Evolutionary conservation across 768 basidiomycete genomes (phyloP), one percentile per base, ranked within the genome.

Genomic region (Lentinula sp.): DNA sequence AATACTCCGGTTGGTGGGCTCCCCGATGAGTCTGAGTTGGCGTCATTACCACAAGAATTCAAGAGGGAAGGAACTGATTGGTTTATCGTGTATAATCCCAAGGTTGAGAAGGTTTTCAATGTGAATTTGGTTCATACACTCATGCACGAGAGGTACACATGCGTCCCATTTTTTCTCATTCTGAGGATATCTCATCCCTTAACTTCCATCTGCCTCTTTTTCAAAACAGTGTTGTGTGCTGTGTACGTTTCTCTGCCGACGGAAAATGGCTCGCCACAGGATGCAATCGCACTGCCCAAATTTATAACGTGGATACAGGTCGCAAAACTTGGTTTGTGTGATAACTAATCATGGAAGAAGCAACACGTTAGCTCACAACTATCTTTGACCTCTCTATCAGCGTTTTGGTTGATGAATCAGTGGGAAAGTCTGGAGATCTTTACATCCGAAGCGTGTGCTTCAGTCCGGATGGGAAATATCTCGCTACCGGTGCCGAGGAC

Each of bases 401-500:
- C 60, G 81, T 87, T 2, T 75, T 89, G 42, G 72, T 79, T 52
- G 88, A 89, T 71, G 86, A 89, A 60, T 68, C 72, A 18, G 80
- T 82, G 15, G 78, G 75, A 13, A 84, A 85, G 66, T 77, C 78
- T 35, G 85, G 86, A 51, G 89, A 91, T 71, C 73, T 91, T 63
- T 91, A 91, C 70, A 90, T 91, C 63, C 81, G 59, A 21, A 97
- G 95, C 68, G 94, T 97, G 31, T 84, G 90, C 62, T 96, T 97
- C 75, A 96, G 93, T 56, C 91, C 93, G 13, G 95, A 98, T 72
- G 93, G 95, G 31, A 93, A 91, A 71, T 87, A 80, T 63, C 83
- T 98, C 35, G 96, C 96, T 34, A 98, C 96, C 4, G 96, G 96
- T 8, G 94, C 95, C 0, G 96, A 98, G 73, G 96, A 98, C 75